phyloP scores from a whole-genome alignment of 2,329 filamentous ascomycete species.

The Achaetomium macrosporum region DNA sequence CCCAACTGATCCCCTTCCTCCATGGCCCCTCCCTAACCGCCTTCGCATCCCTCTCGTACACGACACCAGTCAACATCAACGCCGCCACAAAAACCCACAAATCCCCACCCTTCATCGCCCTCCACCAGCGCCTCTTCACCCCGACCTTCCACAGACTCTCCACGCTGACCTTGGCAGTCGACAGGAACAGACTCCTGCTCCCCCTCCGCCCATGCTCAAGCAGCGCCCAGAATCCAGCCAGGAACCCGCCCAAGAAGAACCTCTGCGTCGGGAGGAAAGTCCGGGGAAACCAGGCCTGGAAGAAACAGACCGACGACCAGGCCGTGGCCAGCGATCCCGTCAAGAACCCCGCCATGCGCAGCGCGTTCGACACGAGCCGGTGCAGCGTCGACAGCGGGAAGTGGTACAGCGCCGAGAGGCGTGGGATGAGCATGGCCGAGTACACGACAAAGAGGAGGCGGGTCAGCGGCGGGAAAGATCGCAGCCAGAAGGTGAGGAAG shows the following conservation, averaged over 20 bases:
- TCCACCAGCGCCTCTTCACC: conserved; percentile 86
- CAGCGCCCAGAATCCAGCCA: conserved; percentile 81
- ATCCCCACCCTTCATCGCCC: conserved; percentile 74
- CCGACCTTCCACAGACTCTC: conserved; percentile 89
- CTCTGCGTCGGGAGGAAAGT: conserved; percentile 72
- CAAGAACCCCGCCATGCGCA: conserved; percentile 70
- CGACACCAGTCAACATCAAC: conserved; percentile 68
- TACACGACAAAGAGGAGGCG: conserved; percentile 74
- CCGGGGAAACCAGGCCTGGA: conserved; percentile 72
- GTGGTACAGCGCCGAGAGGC: conserved; percentile 61
- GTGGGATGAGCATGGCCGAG: conserved; percentile 62
- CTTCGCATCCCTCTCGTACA: conserved; percentile 66
- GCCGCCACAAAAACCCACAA: conserved; percentile 76
- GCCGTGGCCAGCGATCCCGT: conserved; percentile 78
- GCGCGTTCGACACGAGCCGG: conserved; percentile 58
- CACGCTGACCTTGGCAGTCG: conserved; percentile 69
- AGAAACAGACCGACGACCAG: conserved; percentile 87
- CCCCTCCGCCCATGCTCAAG: conserved; percentile 53
- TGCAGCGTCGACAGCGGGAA: conserved; percentile 64
- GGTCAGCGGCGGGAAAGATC: conserved; percentile 71
- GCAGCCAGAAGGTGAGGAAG: conserved; percentile 81
- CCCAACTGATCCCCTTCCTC: conserved; percentile 67
- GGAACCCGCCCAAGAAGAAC: conserved; percentile 82
- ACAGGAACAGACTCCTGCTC: conserved; percentile 67
- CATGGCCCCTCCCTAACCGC: conserved; percentile 62